These are phyloP conservation scores for Colletotrichum brevisporum DNA, from an alignment of 2,329 filamentous ascomycete species.

Conservation along the genomic window DNA sequence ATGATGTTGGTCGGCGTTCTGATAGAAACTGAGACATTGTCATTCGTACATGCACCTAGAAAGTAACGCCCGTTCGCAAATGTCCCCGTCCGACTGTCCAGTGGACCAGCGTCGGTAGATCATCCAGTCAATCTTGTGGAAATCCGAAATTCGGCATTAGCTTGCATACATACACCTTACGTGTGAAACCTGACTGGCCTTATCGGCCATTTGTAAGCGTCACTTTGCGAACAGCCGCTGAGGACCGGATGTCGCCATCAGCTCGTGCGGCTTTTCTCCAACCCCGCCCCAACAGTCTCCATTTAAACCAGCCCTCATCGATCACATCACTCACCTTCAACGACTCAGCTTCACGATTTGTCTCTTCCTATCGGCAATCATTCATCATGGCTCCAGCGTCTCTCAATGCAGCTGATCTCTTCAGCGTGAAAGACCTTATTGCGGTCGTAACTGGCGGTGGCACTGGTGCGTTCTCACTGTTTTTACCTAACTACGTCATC, in stretches of 20 bases:
- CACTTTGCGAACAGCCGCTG: neutral
- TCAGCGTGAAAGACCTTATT: slow-evolving; percentile 65
- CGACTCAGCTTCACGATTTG: slow-evolving; percentile 42
- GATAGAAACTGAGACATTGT: no score
- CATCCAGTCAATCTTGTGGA: no score
- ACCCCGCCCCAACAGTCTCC: slow-evolving; percentile 17
- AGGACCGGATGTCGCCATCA: slow-evolving; percentile 34
- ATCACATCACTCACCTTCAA: neutral
- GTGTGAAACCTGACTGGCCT: neutral
- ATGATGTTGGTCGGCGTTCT: no score
- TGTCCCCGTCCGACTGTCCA: no score
- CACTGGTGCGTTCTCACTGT: slow-evolving; percentile 11
- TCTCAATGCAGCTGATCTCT: slow-evolving; percentile 52
- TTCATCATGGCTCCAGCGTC: slow-evolving; percentile 35
- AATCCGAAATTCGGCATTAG: slow-evolving; percentile 19
- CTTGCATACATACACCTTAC: slow-evolving; percentile 11
- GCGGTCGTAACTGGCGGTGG: slow-evolving; percentile 70
- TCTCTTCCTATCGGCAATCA: neutral
- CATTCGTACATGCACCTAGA: no score
- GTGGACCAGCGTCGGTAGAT: neutral
- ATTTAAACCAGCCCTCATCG: slow-evolving; percentile 7
- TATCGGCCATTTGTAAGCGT: slow-evolving; percentile 8
- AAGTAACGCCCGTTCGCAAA: no score
- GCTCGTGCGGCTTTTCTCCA: slow-evolving; percentile 12
- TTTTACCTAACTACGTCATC: neutral